Conservation (phyloP, 495 filamentous ascomycete genomes). For the Aspergillus avenaceus region DNA sequence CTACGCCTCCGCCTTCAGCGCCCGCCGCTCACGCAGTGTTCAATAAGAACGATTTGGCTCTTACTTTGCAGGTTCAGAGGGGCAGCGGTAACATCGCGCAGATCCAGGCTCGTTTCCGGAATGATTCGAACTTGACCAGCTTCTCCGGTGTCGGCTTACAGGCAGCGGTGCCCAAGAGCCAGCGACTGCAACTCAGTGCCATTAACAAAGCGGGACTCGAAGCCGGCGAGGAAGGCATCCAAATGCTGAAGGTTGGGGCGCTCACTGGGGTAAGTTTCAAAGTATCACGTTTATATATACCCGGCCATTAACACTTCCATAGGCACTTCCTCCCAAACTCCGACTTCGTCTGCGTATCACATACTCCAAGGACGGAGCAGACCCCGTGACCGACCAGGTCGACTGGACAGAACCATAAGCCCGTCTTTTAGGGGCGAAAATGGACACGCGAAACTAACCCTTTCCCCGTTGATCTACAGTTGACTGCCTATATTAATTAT, state of each 20-base stretch:
- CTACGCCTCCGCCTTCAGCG: slow-evolving; percentile 37
- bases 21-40: slow-evolving; percentile 63
- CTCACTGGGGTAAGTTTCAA: slow-evolving; percentile 77
- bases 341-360: slow-evolving; percentile 81
- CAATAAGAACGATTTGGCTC: slow-evolving; percentile 75
- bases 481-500: not conserved
- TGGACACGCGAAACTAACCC: not conserved
- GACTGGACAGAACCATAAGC: slow-evolving; percentile 83
- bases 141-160: slow-evolving; percentile 75
- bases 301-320: slow-evolving; percentile 15
- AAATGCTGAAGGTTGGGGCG: slow-evolving; percentile 78
- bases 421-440: not conserved
- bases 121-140: slow-evolving; percentile 58
- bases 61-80: slow-evolving; percentile 78
- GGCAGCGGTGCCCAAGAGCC: slow-evolving; percentile 92
- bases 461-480: not conserved
- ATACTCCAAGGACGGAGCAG: slow-evolving; percentile 65
- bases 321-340: slow-evolving; percentile 65
- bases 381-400: slow-evolving; percentile 80
- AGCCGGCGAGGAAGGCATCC: slow-evolving; percentile 76
- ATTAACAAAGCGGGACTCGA: slow-evolving; percentile 76
- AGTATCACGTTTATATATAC: slow-evolving; percentile 4
- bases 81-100: slow-evolving; percentile 66
- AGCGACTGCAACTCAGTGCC: slow-evolving; percentile 83
- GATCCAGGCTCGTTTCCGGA: slow-evolving; percentile 78